phyloP scores from a whole-genome alignment of 78 protist genomes.

The Dictyostelium intermedium region DNA sequence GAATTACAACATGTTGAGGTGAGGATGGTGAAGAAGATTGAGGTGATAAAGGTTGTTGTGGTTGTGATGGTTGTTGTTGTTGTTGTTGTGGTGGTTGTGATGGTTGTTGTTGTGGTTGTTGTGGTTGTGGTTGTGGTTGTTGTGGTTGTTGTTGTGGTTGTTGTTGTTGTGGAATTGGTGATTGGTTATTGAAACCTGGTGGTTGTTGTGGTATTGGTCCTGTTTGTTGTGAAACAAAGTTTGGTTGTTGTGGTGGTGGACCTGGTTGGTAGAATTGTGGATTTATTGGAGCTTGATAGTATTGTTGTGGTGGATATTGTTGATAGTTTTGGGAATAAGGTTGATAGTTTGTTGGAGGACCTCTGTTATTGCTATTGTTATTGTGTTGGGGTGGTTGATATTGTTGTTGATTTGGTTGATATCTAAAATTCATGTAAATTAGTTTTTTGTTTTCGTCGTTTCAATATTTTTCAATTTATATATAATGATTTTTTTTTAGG shows the following conservation, averaged over 20 bases:
- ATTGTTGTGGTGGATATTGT: neutral
- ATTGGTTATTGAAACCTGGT: neutral
- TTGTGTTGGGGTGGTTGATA: neutral
- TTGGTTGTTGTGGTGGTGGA: slow-evolving; percentile 9
- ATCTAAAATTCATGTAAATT: neutral
- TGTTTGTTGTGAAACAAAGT: slow-evolving; percentile 17
- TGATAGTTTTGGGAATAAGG: neutral
- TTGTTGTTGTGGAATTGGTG: neutral
- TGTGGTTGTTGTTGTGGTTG: neutral
- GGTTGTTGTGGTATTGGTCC: slow-evolving; percentile 6
- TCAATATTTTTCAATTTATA: neutral
- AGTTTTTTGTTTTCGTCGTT: neutral
- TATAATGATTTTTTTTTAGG: neutral
- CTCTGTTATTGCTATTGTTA: slow-evolving; percentile 6
- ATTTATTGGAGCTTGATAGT: neutral
- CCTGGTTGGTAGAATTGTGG: neutral
- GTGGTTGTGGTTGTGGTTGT: neutral
- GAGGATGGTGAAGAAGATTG: neutral
- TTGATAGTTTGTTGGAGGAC: slow-evolving; percentile 5
- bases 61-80: neutral
- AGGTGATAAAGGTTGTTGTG: neutral
- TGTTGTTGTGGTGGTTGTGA: slow-evolving; percentile 5
- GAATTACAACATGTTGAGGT: neutral
- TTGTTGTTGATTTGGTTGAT: slow-evolving; percentile 3
- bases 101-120: neutral